Conservation (phyloP, 2,329 filamentous ascomycete genomes). For the Trichoderma guizhouense region DNA sequence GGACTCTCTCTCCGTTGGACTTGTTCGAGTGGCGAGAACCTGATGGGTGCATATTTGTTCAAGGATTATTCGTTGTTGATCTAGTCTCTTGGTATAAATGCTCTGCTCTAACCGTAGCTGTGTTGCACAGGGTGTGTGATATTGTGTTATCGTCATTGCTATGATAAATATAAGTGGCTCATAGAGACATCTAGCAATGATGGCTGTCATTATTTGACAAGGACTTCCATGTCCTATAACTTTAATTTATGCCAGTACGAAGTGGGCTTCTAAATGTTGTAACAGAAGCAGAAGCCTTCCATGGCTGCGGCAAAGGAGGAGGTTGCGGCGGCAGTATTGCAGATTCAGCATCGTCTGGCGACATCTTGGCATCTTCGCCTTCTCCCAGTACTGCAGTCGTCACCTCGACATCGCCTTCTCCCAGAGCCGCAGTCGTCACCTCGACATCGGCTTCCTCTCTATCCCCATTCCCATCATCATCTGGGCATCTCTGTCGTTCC, state of each 20-base stretch:
- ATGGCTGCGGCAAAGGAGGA: slow-evolving; percentile 21
- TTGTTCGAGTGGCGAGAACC: not conserved
- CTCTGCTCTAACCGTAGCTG: not conserved
- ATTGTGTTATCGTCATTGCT: not conserved
- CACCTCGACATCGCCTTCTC: not conserved
- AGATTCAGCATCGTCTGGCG: not conserved
- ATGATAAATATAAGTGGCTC: not conserved
- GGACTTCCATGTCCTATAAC: too few relatives aligned
- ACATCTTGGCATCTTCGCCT: not conserved
- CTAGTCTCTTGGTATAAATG: not conserved
- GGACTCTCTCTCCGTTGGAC: not conserved
- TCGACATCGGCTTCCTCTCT: not conserved
- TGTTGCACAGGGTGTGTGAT: not conserved
- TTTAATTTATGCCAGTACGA: slow-evolving; percentile 1
- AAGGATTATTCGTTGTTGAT: not conserved
- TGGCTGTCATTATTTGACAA: not conserved
- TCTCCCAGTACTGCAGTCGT: not conserved
- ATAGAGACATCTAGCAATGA: not conserved
- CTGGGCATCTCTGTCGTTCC: slow-evolving; percentile 44
- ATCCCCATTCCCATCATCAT: slow-evolving; percentile 17
- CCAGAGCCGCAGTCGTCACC: not conserved
- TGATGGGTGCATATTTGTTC: not conserved
- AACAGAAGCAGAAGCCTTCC: not conserved
- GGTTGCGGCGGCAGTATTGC: slow-evolving; percentile 16
- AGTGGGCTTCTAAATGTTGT: not conserved